Evolutionary conservation across 768 basidiomycete species (phyloP), one percentile per base, ranked within the genome.

Genomic region (Tulasnella sp.): DNA sequence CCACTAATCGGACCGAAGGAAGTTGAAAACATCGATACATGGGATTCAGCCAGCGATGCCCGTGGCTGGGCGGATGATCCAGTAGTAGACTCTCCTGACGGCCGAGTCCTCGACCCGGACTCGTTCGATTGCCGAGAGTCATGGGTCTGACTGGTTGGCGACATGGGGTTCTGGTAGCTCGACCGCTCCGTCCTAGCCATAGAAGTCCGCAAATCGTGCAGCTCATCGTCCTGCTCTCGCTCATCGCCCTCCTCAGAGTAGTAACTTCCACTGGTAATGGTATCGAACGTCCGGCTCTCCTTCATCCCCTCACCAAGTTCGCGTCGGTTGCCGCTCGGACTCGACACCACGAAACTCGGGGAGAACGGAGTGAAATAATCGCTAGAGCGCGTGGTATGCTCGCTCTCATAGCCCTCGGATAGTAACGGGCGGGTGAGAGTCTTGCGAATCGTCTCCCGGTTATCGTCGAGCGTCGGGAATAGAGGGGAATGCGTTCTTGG

Each of bases 161-260:
- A 40, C 83, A 75, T 18, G 78, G 74, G 44, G 81, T 80, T 46
- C 81, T 64, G 28, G 69, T 64, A 50, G 46, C 28, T 77, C 34
- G 28, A 34, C 76, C 46, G 44, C 34, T 50, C 41, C 3, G 22
- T 31, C 28, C 75, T 42, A 24, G 46, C 24, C 44, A 50, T 34
- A 11, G 42, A 46, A 6, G 34, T 58, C 31, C 46, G 48, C 44
- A 50, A 16, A 28, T 50, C 46, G 16, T 77, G 42, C 42, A 46
- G 76, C 34, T 77, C 76, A n/a, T 77, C 76, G 24, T 11, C 46
- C 24, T 34, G 37, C 12, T 50, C 76, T 22, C 58, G 50, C 37
- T n/a, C 48, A 81, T 87, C 85, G 58, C 84, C 83, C 16, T 84
- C 83, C 69, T 86, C 85, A 12, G 82, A 82, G 75, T 82, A 82